Conservation (phyloP, 768 basidiomycete genomes). For the Coprinopsis marcescibilis region DNA sequence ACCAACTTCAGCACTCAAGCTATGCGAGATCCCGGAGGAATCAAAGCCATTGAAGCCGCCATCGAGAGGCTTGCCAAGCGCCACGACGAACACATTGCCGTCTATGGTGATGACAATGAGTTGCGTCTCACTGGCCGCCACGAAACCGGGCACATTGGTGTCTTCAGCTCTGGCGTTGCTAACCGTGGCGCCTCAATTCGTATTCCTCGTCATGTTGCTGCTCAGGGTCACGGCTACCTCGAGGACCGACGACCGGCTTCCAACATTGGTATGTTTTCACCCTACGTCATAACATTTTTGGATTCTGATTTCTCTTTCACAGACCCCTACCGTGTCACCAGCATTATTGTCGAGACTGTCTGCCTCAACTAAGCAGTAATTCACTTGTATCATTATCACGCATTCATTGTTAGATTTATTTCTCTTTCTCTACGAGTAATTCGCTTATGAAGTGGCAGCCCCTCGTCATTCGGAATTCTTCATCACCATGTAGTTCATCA, state of each 20-base stretch:
- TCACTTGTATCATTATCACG: constrained; percentile 14
- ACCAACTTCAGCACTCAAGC: constrained; percentile 94
- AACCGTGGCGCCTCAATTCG: constrained; percentile 97
- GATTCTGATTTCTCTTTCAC: constrained; percentile 8
- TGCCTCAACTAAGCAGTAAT: constrained; percentile 60
- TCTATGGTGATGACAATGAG: constrained; percentile 98
- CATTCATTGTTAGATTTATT: neutral
- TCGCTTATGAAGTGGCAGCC: no score
- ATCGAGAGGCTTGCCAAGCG: constrained; percentile 89
- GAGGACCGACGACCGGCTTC: constrained; percentile 97
- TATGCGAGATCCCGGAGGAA: constrained; percentile 93
- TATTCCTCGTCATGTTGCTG: constrained; percentile 89
- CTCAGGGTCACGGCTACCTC: constrained; percentile 91
- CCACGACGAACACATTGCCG: constrained; percentile 94
- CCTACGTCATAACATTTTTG: constrained; percentile 3
- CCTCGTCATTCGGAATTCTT: no score
- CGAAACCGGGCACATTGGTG: constrained; percentile 92
- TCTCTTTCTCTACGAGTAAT: neutral
- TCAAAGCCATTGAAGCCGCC: constrained; percentile 85
- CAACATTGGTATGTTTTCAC: constrained; percentile 78
- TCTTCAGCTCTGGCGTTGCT: constrained; percentile 92
- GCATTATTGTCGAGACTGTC: constrained; percentile 87
- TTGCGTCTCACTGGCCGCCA: constrained; percentile 92
- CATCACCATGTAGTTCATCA: no score
- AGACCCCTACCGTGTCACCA: constrained; percentile 95